Evolutionary conservation across 2,329 filamentous ascomycete genomes (phyloP).

Genomic region (Sarocladiaceae sp.): DNA sequence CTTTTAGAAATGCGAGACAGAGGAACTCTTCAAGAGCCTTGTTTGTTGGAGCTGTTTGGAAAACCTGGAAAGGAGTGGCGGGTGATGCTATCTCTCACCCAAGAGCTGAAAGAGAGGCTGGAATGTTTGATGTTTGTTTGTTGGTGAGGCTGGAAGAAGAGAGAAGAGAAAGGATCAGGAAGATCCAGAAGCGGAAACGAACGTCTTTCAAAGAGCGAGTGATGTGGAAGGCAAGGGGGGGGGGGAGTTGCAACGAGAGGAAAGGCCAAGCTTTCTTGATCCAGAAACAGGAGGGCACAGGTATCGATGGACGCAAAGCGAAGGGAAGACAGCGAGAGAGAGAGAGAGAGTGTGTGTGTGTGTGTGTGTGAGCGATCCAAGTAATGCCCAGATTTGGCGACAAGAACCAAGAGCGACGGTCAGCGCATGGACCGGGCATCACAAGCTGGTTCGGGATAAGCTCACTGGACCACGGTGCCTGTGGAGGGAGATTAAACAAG

Average conservation of each 20-base stretch:
- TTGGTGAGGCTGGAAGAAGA: background rate
- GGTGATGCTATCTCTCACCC: constrained; percentile 8
- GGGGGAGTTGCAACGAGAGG: background rate
- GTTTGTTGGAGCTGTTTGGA: background rate
- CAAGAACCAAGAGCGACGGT: background rate
- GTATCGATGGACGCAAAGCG: background rate
- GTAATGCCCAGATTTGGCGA: constrained; percentile 6
- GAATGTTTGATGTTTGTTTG: background rate
- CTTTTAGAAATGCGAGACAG: background rate
- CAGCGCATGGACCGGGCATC: background rate
- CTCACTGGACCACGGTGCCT: too few relatives aligned
- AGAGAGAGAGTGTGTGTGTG: background rate
- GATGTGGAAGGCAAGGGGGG: background rate
- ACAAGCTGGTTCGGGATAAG: background rate
- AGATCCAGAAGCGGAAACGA: background rate
- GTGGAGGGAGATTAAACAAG: constrained; percentile 2
- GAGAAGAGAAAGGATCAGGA: background rate
- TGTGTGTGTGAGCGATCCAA: background rate
- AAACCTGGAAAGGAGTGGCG: constrained; percentile 5
- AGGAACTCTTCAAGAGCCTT: constrained; percentile 7
- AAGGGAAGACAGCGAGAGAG: background rate
- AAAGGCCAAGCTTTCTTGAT: constrained; percentile 6
- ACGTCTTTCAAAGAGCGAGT: constrained; percentile 6
- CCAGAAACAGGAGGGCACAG: background rate
- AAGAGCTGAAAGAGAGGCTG: constrained; percentile 6